Evolutionary conservation across 768 basidiomycete species (phyloP), one percentile per base, ranked within the genome.

Genomic region (Macrolepiota fuliginosa): DNA sequence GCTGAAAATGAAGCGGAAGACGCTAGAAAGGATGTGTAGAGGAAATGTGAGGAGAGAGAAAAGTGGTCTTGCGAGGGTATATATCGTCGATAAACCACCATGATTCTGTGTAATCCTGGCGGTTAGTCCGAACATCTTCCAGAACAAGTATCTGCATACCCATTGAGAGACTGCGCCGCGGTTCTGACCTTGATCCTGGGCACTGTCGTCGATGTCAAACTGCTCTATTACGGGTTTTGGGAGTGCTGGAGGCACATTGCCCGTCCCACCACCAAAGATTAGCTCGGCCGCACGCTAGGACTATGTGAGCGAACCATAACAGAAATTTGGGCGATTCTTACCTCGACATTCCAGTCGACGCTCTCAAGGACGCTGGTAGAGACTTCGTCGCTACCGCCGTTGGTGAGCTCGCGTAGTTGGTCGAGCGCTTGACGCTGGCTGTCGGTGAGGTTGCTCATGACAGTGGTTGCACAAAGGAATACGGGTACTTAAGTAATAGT

Each of bases 271-370:
- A 27, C 80, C 84, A 63, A 87, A 88, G 24, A 89, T 77, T 15
- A 86, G 69, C 61, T 88, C 84, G 12, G 83, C 83, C 17, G 87
- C 87, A 63, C 80, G 77, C 83, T 89, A 6, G 65, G 47, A 54
- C 10, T 56, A 11, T 49, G 37, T 32, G 32, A 12, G 19, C 40
- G 4, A 6, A 53, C 37, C 22, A 45, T 12, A 37, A 49, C 36
- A 29, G 29, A n/a, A 59, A 35, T 36, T 4, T 40, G 15, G 24
- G 10, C 22, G 53, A 27, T 6, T 27, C 80, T 65, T 57, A 87
- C 89, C 79, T 87, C 79, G 35, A 92, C 82, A 74, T 90, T 84
- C 89, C 89, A 92, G 53, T 80, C 81, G 9, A 88, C 86, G 60
- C 81, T 85, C 40, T 79, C 72, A 15, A 92, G 76, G 1, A 92